Conservation (phyloP, 306 rosid genomes). For the Dalbergia cochinchinensis region DNA sequence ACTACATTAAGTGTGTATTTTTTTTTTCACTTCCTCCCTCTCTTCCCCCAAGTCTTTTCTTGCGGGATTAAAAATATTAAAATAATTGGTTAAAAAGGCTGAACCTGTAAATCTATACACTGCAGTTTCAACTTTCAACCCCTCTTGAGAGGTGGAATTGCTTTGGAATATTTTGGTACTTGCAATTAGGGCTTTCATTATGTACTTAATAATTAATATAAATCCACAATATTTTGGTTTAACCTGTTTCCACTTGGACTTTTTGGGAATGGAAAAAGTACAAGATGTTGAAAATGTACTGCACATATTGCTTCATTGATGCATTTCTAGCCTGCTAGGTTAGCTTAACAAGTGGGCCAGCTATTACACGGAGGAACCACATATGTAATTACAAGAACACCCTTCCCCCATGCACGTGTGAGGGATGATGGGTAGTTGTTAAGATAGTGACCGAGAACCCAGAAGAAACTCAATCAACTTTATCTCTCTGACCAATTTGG, state of each 20-base stretch:
- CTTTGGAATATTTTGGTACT: constrained; percentile 62
- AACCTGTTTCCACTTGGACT: constrained; percentile 33
- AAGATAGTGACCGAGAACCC: neutral
- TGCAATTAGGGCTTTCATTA: constrained; percentile 46
- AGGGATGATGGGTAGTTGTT: constrained; percentile 41
- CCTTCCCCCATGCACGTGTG: constrained; percentile 50
- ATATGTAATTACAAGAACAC: constrained; percentile 35
- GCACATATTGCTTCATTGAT: constrained; percentile 32
- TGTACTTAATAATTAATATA: constrained; percentile 51
- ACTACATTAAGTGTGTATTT: too few species aligned
- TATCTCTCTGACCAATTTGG: constrained; percentile 45
- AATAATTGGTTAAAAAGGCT: constrained; percentile 31
- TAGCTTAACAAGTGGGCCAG: constrained; percentile 41
- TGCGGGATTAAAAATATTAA: constrained; percentile 32
- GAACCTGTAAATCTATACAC: constrained; percentile 9
- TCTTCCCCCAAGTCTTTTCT: neutral
- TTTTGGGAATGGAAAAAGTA: constrained; percentile 60
- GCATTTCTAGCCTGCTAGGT: constrained; percentile 31
- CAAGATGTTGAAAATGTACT: constrained; percentile 50
- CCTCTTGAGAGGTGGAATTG: constrained; percentile 34
- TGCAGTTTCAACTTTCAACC: constrained; percentile 40
- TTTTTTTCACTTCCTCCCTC: neutral
- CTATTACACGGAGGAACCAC: constrained; percentile 40
- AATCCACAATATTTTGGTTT: constrained; percentile 51
- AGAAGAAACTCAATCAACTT: neutral